Evolutionary conservation across 2,329 filamentous ascomycete species (phyloP).

Genomic region (Penicillium concentricum): DNA sequence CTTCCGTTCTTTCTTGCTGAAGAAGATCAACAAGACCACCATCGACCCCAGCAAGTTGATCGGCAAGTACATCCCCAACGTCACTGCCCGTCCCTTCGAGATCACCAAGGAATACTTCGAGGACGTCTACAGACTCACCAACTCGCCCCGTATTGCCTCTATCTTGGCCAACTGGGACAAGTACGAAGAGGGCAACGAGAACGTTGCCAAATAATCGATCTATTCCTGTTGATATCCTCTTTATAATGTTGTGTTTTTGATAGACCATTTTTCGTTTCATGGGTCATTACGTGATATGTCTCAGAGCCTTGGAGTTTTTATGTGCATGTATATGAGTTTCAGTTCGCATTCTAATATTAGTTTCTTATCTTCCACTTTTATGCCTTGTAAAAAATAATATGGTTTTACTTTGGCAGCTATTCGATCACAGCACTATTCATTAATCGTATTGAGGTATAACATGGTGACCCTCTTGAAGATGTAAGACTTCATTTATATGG

Average conservation of each 20-base stretch:
- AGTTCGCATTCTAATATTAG: conserved; percentile 7
- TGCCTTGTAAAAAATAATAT: neutral
- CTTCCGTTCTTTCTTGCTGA: conserved; percentile 95
- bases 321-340: conserved; percentile 23
- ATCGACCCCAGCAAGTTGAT: conserved; percentile 96
- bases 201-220: conserved; percentile 12
- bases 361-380: neutral
- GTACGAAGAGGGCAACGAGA: conserved; percentile 52
- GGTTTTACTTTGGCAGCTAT: too few relatives aligned
- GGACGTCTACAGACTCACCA: conserved; percentile 94
- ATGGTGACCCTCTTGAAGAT: too few relatives aligned
- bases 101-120: conserved; percentile 99
- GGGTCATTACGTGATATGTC: conserved; percentile 28
- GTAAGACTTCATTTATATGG: too few relatives aligned
- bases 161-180: conserved; percentile 81
- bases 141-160: conserved; percentile 59
- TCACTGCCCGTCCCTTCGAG: conserved; percentile 92
- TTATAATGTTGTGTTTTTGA: conserved; percentile 18
- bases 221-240: conserved; percentile 20
- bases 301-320: conserved; percentile 22
- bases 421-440: too few relatives aligned
- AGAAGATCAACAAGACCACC: conserved; percentile 99
- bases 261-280: conserved; percentile 16
- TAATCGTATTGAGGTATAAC: too few relatives aligned
- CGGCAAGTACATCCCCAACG: conserved; percentile 99